These are phyloP conservation scores for Penicillium paxilli DNA, from an alignment of 495 filamentous ascomycete genomes.

Conservation along the genomic window DNA sequence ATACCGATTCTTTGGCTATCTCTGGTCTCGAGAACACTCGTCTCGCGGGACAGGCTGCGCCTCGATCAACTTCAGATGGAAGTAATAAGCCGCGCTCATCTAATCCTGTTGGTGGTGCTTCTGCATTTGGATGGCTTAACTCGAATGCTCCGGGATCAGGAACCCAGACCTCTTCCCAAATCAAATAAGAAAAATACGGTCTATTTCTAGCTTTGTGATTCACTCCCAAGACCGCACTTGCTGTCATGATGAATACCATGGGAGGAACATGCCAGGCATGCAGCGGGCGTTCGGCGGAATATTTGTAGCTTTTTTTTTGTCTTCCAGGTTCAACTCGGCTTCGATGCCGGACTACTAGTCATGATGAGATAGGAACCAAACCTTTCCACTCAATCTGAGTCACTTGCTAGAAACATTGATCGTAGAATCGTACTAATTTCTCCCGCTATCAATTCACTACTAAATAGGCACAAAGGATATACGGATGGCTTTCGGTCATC, in stretches of 20 bases:
- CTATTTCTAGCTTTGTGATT: slow-evolving; percentile 16
- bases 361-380: background rate
- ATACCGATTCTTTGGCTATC: slow-evolving; percentile 14
- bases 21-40: slow-evolving; percentile 4
- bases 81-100: slow-evolving; percentile 22
- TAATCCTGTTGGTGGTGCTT: slow-evolving; percentile 90
- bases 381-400: background rate
- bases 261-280: slow-evolving; percentile 11
- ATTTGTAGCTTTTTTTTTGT: background rate
- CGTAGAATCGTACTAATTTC: too few relatives aligned
- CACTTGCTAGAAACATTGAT: too few relatives aligned
- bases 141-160: slow-evolving; percentile 14
- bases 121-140: slow-evolving; percentile 94
- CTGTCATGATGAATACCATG: too few relatives aligned
- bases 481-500: too few relatives aligned
- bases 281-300: background rate
- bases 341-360: background rate
- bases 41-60: slow-evolving; percentile 12
- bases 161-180: slow-evolving; percentile 6
- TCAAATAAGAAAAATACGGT: background rate
- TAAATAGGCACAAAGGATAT: too few relatives aligned
- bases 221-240: slow-evolving; percentile 8
- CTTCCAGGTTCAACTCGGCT: background rate
- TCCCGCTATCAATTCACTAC: too few relatives aligned
- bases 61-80: slow-evolving; percentile 25